These are phyloP conservation scores for Xerocomellus dryophilus DNA, from an alignment of 768 basidiomycete species.

Conservation along the genomic window DNA sequence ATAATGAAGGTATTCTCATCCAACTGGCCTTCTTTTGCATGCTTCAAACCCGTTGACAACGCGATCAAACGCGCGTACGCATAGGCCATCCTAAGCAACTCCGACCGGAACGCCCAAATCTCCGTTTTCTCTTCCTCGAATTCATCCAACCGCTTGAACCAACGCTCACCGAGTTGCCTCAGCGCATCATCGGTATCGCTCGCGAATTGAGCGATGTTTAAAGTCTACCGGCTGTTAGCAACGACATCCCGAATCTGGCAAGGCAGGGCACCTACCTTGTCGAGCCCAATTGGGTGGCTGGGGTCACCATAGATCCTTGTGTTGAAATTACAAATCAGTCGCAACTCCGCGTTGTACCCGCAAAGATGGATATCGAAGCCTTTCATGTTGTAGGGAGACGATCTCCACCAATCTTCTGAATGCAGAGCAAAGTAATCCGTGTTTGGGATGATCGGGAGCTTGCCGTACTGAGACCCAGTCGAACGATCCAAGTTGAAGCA, in stretches of 20 bases:
- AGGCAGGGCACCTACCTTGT: slow-evolving; percentile 48
- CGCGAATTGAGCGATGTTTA: slow-evolving; percentile 63
- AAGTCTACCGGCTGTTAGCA: slow-evolving; percentile 40
- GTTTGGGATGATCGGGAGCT: slow-evolving; percentile 74
- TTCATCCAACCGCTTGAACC: slow-evolving; percentile 50
- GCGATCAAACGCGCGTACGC: slow-evolving; percentile 69
- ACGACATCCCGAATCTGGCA: background rate
- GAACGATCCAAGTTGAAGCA: slow-evolving; percentile 92
- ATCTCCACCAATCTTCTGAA: slow-evolving; percentile 67
- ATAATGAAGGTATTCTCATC: slow-evolving; percentile 65
- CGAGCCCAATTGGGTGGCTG: slow-evolving; percentile 68
- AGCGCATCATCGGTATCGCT: slow-evolving; percentile 68
- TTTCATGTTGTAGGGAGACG: slow-evolving; percentile 62
- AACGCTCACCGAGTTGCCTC: slow-evolving; percentile 49
- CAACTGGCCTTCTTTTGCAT: slow-evolving; percentile 53
- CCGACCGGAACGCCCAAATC: slow-evolving; percentile 58
- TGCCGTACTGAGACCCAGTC: slow-evolving; percentile 85
- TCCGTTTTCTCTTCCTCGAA: slow-evolving; percentile 52
- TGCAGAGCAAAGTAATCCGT: slow-evolving; percentile 74
- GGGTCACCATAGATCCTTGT: slow-evolving; percentile 71
- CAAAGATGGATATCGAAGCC: slow-evolving; percentile 80
- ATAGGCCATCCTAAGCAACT: slow-evolving; percentile 58
- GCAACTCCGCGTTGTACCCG: slow-evolving; percentile 73
- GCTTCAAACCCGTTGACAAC: slow-evolving; percentile 75
- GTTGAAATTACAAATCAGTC: slow-evolving; percentile 58